Conservation (phyloP, 345 rosid genomes). For the Eucalyptus virginea region DNA sequence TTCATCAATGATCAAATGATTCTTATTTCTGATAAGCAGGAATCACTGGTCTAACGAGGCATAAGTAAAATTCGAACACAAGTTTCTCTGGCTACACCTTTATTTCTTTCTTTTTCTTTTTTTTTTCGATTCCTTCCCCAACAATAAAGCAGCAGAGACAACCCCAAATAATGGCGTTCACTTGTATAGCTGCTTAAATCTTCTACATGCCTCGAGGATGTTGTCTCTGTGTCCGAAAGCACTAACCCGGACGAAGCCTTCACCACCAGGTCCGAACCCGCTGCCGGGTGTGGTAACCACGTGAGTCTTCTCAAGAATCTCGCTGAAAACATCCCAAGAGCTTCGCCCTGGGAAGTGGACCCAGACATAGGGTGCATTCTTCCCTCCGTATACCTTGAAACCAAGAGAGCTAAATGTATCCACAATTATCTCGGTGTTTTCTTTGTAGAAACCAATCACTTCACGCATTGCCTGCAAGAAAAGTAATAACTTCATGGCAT, state of each 20-base stretch:
- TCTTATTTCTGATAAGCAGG: neutral
- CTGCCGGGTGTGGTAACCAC: conserved; percentile 94
- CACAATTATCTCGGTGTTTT: conserved; percentile 65
- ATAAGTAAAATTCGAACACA: neutral
- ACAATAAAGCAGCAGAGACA: neutral
- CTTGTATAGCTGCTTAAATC: conserved; percentile 81
- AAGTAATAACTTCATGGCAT: neutral
- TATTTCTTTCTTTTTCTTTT: rapidly evolving
- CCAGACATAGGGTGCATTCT: conserved; percentile 93
- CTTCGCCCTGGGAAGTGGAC: conserved; percentile 89
- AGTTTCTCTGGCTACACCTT: neutral
- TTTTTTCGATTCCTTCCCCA: neutral
- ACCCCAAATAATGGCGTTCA: conserved; percentile 1
- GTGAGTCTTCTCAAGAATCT: conserved; percentile 87
- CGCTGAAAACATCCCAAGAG: conserved; percentile 95
- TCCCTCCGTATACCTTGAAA: conserved; percentile 80
- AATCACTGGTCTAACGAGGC: neutral
- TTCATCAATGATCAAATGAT: neutral
- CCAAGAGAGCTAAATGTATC: conserved; percentile 81
- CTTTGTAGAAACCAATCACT: conserved; percentile 90
- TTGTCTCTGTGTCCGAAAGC: conserved; percentile 92
- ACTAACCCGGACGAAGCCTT: conserved; percentile 85
- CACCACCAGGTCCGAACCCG: conserved; percentile 97
- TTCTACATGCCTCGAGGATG: conserved; percentile 77
- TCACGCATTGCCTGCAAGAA: conserved; percentile 62